phyloP scores from a whole-genome alignment of 164 flowering plant genomes.

The Stephania yunnanensis region DNA sequence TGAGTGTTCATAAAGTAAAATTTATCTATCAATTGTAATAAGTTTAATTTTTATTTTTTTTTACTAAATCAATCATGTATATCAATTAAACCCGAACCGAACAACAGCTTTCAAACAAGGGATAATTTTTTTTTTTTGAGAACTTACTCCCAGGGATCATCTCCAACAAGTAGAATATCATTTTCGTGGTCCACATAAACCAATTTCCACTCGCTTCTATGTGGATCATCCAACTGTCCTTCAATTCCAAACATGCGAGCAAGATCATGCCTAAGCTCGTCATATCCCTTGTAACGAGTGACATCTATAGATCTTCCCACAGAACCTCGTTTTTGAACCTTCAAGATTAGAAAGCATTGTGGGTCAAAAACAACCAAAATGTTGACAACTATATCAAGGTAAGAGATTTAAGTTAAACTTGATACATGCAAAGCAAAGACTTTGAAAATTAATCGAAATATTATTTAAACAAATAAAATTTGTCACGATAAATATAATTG shows the following conservation, averaged over 20 bases:
- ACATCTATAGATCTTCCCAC: slow-evolving; percentile 94
- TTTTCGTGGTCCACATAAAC: slow-evolving; percentile 92
- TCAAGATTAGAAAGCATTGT: slow-evolving; percentile 7
- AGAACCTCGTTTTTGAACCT: slow-evolving; percentile 97
- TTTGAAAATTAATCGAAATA: too few relatives aligned
- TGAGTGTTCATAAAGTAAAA: too few relatives aligned
- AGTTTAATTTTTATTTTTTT: too few relatives aligned
- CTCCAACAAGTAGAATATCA: slow-evolving; percentile 91
- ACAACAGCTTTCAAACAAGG: too few relatives aligned
- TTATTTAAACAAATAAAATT: too few relatives aligned
- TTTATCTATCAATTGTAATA: too few relatives aligned
- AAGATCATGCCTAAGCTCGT: slow-evolving; percentile 86
- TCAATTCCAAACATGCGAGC: slow-evolving; percentile 98
- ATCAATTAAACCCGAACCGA: too few relatives aligned
- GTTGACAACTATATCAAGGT: not conserved
- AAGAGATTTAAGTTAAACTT: too few relatives aligned
- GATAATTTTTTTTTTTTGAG: too few relatives aligned
- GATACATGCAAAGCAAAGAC: too few relatives aligned
- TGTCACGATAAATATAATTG: too few relatives aligned
- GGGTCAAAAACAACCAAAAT: not conserved
- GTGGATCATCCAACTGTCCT: slow-evolving; percentile 89
- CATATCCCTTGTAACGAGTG: slow-evolving; percentile 78
- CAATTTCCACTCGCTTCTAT: slow-evolving; percentile 86
- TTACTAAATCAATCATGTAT: too few relatives aligned
- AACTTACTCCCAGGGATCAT: slow-evolving; percentile 99